These are phyloP conservation scores for Dalbergia cochinchinensis DNA, from an alignment of 306 rosid species.

Conservation along the genomic window DNA sequence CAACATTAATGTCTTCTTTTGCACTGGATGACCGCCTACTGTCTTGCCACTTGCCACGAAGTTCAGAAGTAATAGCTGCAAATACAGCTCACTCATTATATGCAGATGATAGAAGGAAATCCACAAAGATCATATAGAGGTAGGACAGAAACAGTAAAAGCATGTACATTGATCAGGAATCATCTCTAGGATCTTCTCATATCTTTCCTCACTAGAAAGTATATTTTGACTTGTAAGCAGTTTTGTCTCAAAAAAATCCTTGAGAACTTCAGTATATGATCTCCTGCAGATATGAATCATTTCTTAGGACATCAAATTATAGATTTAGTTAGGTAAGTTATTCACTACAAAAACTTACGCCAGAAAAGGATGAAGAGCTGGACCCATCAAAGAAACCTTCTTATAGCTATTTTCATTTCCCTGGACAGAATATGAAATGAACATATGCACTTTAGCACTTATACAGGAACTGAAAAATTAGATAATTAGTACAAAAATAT, in stretches of 20 bases:
- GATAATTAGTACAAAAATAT: conserved; percentile 1
- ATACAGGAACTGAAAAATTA: conserved; percentile 26
- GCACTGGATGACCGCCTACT: conserved; percentile 63
- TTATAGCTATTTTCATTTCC: conserved; percentile 88
- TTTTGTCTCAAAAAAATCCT: conserved; percentile 70
- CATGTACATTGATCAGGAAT: conserved; percentile 80
- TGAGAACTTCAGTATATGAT: conserved; percentile 78
- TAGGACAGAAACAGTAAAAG: conserved; percentile 1
- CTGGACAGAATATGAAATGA: conserved; percentile 57
- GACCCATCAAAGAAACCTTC: conserved; percentile 77
- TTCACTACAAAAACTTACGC: conserved; percentile 62
- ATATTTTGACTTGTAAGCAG: conserved; percentile 72
- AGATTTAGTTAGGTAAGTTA: conserved; percentile 35
- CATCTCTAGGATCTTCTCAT: conserved; percentile 81
- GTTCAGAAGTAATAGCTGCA: conserved; percentile 89
- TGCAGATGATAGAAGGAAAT: conserved; percentile 26
- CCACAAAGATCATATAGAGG: conserved; percentile 13
- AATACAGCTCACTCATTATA: conserved; percentile 41
- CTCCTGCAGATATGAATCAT: conserved; percentile 62
- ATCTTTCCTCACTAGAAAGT: conserved; percentile 85
- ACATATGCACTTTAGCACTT: background rate
- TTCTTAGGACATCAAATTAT: conserved; percentile 47
- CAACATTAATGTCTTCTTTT: conserved; percentile 72
- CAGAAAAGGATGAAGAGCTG: conserved; percentile 79
- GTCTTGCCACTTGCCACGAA: conserved; percentile 88